Percentiles rank a stretch among this genome's conserved stretches.
Conservation (phyloP, 164 flowering plant genomes). For the Stephania japonica region DNA sequence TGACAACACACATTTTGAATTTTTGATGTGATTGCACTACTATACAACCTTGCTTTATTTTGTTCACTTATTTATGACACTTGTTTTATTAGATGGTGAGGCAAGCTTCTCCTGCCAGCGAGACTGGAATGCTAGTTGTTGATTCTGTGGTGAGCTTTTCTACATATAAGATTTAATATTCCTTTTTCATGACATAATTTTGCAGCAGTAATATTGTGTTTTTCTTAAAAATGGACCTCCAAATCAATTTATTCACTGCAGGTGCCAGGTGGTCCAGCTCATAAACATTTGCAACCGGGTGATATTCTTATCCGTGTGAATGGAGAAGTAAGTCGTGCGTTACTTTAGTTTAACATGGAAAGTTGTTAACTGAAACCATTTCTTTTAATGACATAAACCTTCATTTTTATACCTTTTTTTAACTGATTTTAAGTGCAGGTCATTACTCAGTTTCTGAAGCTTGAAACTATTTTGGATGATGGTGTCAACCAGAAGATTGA, state of each 20-base stretch:
- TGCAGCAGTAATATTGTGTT: neutral
- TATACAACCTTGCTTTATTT: neutral
- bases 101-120: conserved; percentile 69
- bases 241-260: conserved; percentile 25
- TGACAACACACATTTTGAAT: neutral
- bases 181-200: neutral
- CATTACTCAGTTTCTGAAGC: conserved; percentile 76
- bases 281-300: conserved; percentile 85
- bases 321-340: conserved; percentile 54
- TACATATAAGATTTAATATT: neutral
- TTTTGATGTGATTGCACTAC: neutral
- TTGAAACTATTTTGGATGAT: conserved; percentile 88
- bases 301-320: conserved; percentile 84
- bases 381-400: neutral
- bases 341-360: neutral
- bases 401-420: neutral
- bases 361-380: neutral
- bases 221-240: neutral
- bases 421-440: conserved; percentile 51
- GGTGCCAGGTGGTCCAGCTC: conserved; percentile 97
- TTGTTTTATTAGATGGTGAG: conserved; percentile 60
- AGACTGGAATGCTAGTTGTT: conserved; percentile 98
- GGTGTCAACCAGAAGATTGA: conserved; percentile 50
- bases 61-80: neutral
- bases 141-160: conserved; percentile 76